Base-by-base conservation (phyloP, 1,284 basidiomycete genomes). In the Gymnopus androsaceus region DNA sequence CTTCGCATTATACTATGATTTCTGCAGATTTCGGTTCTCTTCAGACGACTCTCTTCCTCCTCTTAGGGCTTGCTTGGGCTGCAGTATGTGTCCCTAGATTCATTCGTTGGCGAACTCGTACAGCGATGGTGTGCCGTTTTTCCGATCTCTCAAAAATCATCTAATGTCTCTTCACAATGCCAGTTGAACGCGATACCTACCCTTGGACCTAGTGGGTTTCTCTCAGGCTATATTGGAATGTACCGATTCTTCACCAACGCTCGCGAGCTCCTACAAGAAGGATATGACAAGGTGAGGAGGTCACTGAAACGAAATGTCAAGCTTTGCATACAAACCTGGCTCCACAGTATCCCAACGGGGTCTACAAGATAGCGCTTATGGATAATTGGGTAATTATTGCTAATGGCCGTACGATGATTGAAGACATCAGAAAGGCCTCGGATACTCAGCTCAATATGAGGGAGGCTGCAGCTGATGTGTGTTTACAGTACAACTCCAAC, bases 391-490 rank as follows among this genome's bases (percentile, higher is more conserved):
- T 62, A 2, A 59, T 73, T n/a, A 56, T 73, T 3, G 64, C 72
- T 11, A 64, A 61, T 17, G 68, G 65, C 5, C 58, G 62, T 1
- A 58, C 66, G 38, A 62, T 70, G 53, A 61, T 72, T 2, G 69
- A 74, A 1, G 72, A 75, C 41, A 55, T 75, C 7, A 65, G 66
- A 12, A 68, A 63, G 40, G 67, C 69, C 0, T 62, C 66, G 1
- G 72, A 72, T 27, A 64, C 71, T 12, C 62, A 64, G 8, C 56
- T 75, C 1, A 70, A 67, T 11, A 68, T 71, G 42, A 46, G 51
- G 3, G 66, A 65, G 19, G 67, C 66, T 15, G 45, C 62, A 12
- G 53, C 54, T 4, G 67, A 70, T 11, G 70, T 72, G 36, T n/a
- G 41, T 31, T 23, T 25, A n/a, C 21, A 40, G 15, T 66, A 21